These are phyloP conservation scores for Sporothrix humicola DNA, from an alignment of 2,329 filamentous ascomycete species.

Conservation along the genomic window DNA sequence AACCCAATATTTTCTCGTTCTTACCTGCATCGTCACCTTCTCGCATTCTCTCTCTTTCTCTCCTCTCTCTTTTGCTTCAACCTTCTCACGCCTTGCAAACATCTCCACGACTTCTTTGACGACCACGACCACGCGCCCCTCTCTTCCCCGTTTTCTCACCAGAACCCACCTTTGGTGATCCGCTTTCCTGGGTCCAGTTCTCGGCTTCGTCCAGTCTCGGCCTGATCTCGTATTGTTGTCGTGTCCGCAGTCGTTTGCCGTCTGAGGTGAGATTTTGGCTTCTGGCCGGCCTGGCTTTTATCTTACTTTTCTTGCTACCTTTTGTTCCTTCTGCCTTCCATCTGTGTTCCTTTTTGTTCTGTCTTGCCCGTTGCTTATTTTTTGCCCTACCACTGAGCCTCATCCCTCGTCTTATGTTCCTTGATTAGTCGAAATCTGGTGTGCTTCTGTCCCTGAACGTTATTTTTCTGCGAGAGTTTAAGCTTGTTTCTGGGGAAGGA, in stretches of 20 bases:
- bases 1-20: background rate
- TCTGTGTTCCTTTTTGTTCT: background rate
- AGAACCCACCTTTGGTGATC: background rate
- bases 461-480: background rate
- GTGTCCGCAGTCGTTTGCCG: background rate
- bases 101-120: too few relatives aligned
- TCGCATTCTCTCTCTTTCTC: background rate
- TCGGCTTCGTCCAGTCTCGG: background rate
- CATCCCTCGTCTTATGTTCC: background rate
- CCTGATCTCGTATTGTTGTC: constrained; percentile 8
- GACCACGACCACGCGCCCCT: background rate
- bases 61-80: background rate
- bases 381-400: constrained; percentile 21
- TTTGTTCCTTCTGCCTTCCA: background rate
- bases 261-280: constrained; percentile 29
- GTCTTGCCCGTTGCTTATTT: background rate
- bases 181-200: constrained; percentile 10
- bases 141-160: constrained; percentile 10
- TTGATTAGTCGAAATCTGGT: background rate
- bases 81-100: too few relatives aligned
- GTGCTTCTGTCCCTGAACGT: background rate
- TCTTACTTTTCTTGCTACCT: background rate
- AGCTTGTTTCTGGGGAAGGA: background rate
- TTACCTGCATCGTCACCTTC: background rate
- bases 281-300: background rate